phyloP scores from a whole-genome alignment of 2,329 filamentous ascomycete genomes.

The Cercospora sp. region DNA sequence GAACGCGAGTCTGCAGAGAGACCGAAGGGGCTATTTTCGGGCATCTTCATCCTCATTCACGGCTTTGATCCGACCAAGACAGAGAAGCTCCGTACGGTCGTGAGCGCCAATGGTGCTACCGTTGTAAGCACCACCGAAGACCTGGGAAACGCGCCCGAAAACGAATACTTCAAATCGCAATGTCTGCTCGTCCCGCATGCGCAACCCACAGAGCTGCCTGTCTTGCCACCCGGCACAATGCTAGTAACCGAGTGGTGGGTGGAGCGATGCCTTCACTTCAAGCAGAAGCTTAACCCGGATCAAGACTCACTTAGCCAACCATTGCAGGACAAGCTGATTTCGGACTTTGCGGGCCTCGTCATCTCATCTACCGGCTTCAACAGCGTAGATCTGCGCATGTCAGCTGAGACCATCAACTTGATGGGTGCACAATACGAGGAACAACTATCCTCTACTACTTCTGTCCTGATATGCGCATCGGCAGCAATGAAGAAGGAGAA shows the following conservation, averaged over 20 bases:
- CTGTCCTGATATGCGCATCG: slow-evolving; percentile 68
- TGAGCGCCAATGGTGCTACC: slow-evolving; percentile 36
- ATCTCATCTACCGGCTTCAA: slow-evolving; percentile 47
- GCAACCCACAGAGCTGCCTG: slow-evolving; percentile 26
- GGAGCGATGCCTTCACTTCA: slow-evolving; percentile 81
- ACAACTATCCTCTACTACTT: slow-evolving; percentile 68
- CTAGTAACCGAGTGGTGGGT: slow-evolving; percentile 89
- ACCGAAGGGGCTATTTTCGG: slow-evolving; percentile 35
- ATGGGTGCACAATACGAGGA: slow-evolving; percentile 77
- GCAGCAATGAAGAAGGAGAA: slow-evolving; percentile 67
- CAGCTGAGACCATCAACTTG: slow-evolving; percentile 72
- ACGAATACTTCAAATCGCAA: slow-evolving; percentile 22
- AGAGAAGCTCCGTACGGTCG: slow-evolving; percentile 26
- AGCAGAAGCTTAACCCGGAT: slow-evolving; percentile 67
- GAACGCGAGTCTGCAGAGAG: slow-evolving; percentile 7
- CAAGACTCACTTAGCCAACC: slow-evolving; percentile 75
- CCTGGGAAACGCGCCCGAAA: slow-evolving; percentile 26
- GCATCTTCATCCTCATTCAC: slow-evolving; percentile 33
- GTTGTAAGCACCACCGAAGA: slow-evolving; percentile 31
- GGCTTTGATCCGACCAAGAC: slow-evolving; percentile 33
- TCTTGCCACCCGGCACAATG: slow-evolving; percentile 38
- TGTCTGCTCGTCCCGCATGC: slow-evolving; percentile 41
- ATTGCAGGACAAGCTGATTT: slow-evolving; percentile 55
- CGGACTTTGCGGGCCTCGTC: slow-evolving; percentile 66
- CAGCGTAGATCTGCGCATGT: slow-evolving; percentile 78